Evolutionary conservation across 179 eudicot genomes (phyloP).

Genomic region (Sideroxylon spinosum): DNA sequence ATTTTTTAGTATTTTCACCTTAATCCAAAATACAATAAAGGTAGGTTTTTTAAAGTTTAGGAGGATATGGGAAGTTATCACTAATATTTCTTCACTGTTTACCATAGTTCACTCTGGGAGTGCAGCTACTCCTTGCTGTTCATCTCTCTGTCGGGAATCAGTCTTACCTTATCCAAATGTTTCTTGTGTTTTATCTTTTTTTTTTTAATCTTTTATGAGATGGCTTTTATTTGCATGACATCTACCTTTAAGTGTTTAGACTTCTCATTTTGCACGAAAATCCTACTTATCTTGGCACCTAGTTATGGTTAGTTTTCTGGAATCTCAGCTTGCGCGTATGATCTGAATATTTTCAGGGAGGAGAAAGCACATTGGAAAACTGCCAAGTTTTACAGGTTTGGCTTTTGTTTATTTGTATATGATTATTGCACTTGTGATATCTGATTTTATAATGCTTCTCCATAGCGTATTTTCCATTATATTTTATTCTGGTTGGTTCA

Average conservation of each 20-base stretch:
- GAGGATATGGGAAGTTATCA: not conserved
- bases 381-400: conserved; percentile 96
- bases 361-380: conserved; percentile 88
- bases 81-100: not conserved
- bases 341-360: conserved; percentile 56
- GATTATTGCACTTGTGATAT: not conserved
- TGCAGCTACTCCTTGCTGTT: conserved; percentile 4
- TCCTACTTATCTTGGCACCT: not conserved
- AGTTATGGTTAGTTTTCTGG: not conserved
- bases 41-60: no score
- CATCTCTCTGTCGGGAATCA: not conserved
- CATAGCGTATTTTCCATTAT: not conserved
- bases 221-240: not conserved
- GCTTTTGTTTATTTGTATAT: not conserved
- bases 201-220: not conserved
- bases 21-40: no score
- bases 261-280: not conserved
- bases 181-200: not conserved
- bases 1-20: no score
- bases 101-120: not conserved
- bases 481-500: not conserved
- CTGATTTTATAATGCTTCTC: conserved; percentile 1
- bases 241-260: not conserved
- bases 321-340: conserved; percentile 3
- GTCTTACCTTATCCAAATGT: not conserved